Percentiles rank a stretch among this genome's conserved stretches.
These are phyloP conservation scores for Firmiana major DNA, from an alignment of 345 rosid genomes.

Conservation along the genomic window DNA sequence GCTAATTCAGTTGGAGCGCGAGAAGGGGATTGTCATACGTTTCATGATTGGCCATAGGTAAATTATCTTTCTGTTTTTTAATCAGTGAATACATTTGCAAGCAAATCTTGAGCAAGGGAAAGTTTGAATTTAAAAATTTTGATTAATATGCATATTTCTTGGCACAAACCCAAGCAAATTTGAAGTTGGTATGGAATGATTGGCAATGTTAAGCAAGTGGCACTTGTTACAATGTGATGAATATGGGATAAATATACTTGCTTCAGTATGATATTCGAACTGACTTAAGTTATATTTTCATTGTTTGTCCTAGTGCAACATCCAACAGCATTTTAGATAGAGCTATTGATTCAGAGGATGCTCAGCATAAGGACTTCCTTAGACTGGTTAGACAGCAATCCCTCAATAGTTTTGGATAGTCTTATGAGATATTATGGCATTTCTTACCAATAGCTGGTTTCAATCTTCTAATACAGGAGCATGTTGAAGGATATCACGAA, in stretches of 20 bases:
- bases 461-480: slow-evolving; percentile 53
- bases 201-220: neutral
- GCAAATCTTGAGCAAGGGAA: neutral
- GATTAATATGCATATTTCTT: neutral
- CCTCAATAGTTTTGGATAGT: neutral
- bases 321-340: slow-evolving; percentile 91
- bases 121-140: neutral
- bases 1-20: slow-evolving; percentile 69
- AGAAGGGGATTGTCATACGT: slow-evolving; percentile 83
- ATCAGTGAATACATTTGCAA: neutral
- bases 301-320: slow-evolving; percentile 65
- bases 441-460: neutral
- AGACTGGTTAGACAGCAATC: slow-evolving; percentile 65
- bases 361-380: slow-evolving; percentile 93
- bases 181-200: neutral
- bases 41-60: slow-evolving; percentile 99
- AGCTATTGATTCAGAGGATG: slow-evolving; percentile 95
- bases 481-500: slow-evolving; percentile 97
- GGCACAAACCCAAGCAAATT: neutral
- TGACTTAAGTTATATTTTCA: slow-evolving; percentile 10
- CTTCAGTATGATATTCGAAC: slow-evolving; percentile 18
- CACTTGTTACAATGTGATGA: neutral
- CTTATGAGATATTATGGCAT: neutral
- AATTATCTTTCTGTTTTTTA: neutral
- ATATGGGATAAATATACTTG: neutral